Base-by-base conservation (phyloP, 1,284 basidiomycete species). In the Ceratobasidium sp. region DNA sequence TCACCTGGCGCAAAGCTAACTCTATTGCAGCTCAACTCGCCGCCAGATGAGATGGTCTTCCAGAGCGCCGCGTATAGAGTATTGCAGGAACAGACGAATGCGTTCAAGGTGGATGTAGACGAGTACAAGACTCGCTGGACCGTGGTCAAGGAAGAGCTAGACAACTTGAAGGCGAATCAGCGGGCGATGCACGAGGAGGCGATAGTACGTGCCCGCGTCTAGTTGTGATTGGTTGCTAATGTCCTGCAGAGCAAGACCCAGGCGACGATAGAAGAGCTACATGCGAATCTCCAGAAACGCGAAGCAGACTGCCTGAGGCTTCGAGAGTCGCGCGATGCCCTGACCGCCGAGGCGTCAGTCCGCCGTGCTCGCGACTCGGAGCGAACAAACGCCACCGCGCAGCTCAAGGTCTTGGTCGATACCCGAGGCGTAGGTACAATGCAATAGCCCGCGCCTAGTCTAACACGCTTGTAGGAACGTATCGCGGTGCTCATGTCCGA, bases 291-390 rank as follows among this genome's bases (percentile, higher is more conserved):
- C 34, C 76, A 80, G 8, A 90, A 89, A 75, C 87, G 89, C 60
- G 92, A 96, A 74, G 78, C 81, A 0, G 94, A 97, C 73, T 84
- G 89, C 69, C 81, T 84, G 17, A 87, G 95, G 52, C 81, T 97
- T 35, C 87, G 95, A 29, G 90, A 91, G 55, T 85, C 90, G 73
- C 87, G 94, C 42, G 94, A 97, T 75, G 91, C 93, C 71, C 81
- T 85, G 52, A 79, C 80, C 13, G 86, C 89, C 1, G 93, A 96
- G 74, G 75, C 94, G 40, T 79, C 83, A 40, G 92, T 95, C 76
- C 84, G 89, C 68, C 88, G 86, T 76, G 84, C 87, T 29, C 86
- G 84, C 72, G 91, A 94, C 43, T 77, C 79, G 49, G 81, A 64
- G 32, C 60, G 60, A 13, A 64, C 60, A 29, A 64, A 64, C 40